A percentile compares a stretch with the other conserved stretches of the same genome.
phyloP scores from a whole-genome alignment of 352 stramenopile genomes.

The Pythium plurisporium region DNA sequence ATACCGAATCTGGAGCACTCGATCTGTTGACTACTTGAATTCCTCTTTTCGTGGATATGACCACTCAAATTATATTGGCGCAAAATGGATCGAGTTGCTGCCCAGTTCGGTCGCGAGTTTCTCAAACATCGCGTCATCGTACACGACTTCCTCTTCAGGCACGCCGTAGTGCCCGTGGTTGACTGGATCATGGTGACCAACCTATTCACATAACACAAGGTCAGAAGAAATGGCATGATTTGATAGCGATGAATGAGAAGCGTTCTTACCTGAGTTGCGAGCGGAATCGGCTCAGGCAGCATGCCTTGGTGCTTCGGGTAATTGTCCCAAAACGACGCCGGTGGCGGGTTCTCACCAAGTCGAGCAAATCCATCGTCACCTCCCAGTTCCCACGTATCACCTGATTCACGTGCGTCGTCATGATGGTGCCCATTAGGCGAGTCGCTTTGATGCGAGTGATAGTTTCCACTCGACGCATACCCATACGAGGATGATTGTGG shows the following conservation, averaged over 20 bases:
- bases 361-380: slow-evolving; percentile 23
- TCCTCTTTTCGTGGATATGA: not conserved
- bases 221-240: not conserved
- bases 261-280: slow-evolving; percentile 7
- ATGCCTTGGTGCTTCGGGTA: slow-evolving; percentile 32
- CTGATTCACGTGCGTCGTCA: slow-evolving; percentile 23
- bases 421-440: slow-evolving; percentile 14
- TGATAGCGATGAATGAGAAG: not conserved
- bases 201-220: slow-evolving; percentile 14
- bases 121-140: slow-evolving; percentile 43
- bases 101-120: slow-evolving; percentile 37
- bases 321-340: slow-evolving; percentile 38
- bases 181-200: slow-evolving; percentile 25
- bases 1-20: not conserved
- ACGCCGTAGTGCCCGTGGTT: slow-evolving; percentile 15
- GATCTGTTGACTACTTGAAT: not conserved
- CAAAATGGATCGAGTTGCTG: slow-evolving; percentile 38
- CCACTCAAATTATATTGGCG: slow-evolving; percentile 27
- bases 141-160: slow-evolving; percentile 31
- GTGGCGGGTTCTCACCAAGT: slow-evolving; percentile 38
- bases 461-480: slow-evolving; percentile 7
- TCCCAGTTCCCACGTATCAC: slow-evolving; percentile 28
- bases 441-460: slow-evolving; percentile 10
- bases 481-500: slow-evolving; percentile 6
- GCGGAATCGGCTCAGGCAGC: slow-evolving; percentile 28